phyloP scores from a whole-genome alignment of 1,284 basidiomycete genomes.

The Pascua guehoae region DNA sequence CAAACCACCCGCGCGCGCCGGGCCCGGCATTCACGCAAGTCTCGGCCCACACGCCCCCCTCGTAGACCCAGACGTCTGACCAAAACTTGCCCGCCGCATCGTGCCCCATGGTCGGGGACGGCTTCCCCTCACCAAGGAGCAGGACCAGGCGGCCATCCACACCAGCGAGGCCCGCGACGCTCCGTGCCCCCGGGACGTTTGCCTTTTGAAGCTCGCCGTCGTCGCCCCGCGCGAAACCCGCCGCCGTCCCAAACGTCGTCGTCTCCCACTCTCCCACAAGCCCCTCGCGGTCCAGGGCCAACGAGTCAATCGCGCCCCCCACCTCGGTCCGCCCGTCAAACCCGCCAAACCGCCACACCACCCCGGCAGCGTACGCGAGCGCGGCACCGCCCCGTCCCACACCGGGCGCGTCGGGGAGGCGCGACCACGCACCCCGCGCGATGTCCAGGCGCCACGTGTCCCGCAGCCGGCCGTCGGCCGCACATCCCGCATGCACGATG shows the following conservation, averaged over 20 bases:
- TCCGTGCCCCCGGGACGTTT: slow-evolving; percentile 20
- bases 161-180: slow-evolving; percentile 21
- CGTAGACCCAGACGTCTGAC: slow-evolving; percentile 31
- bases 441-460: slow-evolving; percentile 31
- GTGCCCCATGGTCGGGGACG: slow-evolving; percentile 29
- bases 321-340: slow-evolving; percentile 33
- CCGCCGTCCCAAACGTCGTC: slow-evolving; percentile 7
- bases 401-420: slow-evolving; percentile 25
- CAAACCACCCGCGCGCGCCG: slow-evolving; percentile 43
- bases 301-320: slow-evolving; percentile 26
- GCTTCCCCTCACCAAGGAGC: slow-evolving; percentile 33
- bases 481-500: slow-evolving; percentile 31
- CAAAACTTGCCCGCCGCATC: slow-evolving; percentile 36
- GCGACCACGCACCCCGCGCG: slow-evolving; percentile 12
- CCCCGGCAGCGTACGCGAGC: slow-evolving; percentile 10
- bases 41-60: slow-evolving; percentile 18
- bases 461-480: slow-evolving; percentile 17
- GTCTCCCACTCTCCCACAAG: slow-evolving; percentile 1
- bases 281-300: slow-evolving; percentile 2
- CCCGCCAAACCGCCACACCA: slow-evolving; percentile 30
- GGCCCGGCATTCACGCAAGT: too few species aligned
- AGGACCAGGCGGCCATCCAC: slow-evolving; percentile 11
- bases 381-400: slow-evolving; percentile 26
- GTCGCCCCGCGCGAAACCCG: slow-evolving; percentile 15
- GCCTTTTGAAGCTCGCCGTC: background rate